phyloP scores from a whole-genome alignment of 2,329 filamentous ascomycete species.

The Pseudocercospora crystallina region DNA sequence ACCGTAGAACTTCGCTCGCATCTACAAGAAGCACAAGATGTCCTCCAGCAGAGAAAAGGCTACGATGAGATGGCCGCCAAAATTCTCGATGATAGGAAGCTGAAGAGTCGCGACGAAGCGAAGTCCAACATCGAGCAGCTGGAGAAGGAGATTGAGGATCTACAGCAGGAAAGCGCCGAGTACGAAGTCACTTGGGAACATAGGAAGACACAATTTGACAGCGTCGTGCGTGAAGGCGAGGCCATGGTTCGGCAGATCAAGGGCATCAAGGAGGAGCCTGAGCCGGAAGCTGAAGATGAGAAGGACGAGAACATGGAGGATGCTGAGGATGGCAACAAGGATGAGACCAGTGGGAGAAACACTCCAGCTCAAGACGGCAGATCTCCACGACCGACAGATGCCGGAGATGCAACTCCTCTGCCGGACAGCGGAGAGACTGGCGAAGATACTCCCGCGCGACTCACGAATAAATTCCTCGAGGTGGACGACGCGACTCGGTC shows the following conservation, averaged over 20 bases:
- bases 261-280: slow-evolving; percentile 93
- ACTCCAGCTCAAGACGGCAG: slow-evolving; percentile 46
- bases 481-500: slow-evolving; percentile 27
- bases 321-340: slow-evolving; percentile 40
- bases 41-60: slow-evolving; percentile 73
- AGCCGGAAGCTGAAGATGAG: slow-evolving; percentile 73
- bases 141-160: slow-evolving; percentile 81
- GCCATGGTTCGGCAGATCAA: slow-evolving; percentile 80
- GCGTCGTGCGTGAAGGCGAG: slow-evolving; percentile 89
- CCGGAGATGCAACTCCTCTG: slow-evolving; percentile 40
- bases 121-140: slow-evolving; percentile 74
- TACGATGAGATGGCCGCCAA: slow-evolving; percentile 87
- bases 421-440: slow-evolving; percentile 34
- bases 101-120: slow-evolving; percentile 84
- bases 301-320: slow-evolving; percentile 58
- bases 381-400: slow-evolving; percentile 26
- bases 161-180: slow-evolving; percentile 79
- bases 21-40: slow-evolving; percentile 73
- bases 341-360: slow-evolving; percentile 45
- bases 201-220: slow-evolving; percentile 79
- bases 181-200: slow-evolving; percentile 84
- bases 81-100: slow-evolving; percentile 76
- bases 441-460: slow-evolving; percentile 23
- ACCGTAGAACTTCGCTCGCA: slow-evolving; percentile 71
- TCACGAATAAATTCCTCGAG: slow-evolving; percentile 30